Conservation (phyloP, 192 early-diverging fungal genomes). For the Coemansia sp. region DNA sequence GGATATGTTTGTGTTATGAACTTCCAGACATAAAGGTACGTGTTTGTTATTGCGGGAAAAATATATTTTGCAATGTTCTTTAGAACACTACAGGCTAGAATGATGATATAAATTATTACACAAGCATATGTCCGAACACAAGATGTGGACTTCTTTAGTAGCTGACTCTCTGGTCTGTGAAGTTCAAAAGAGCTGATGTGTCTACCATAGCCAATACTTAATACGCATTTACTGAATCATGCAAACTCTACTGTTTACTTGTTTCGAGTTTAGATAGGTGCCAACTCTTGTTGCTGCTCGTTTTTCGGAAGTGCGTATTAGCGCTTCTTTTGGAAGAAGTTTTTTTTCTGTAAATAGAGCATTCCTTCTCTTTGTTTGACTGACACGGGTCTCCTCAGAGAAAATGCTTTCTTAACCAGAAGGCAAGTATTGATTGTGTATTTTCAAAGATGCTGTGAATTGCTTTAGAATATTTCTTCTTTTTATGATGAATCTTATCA, state of each 20-base stretch:
- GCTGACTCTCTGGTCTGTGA: constrained; percentile 25
- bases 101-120: constrained; percentile 38
- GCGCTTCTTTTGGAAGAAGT: background rate
- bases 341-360: background rate
- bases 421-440: constrained; percentile 21
- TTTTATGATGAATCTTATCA: constrained; percentile 51
- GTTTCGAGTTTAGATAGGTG: background rate
- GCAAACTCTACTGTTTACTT: background rate
- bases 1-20: background rate
- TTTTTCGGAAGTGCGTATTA: background rate
- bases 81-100: constrained; percentile 3
- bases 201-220: background rate
- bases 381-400: background rate
- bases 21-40: background rate
- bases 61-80: background rate
- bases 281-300: background rate
- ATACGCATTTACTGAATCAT: background rate
- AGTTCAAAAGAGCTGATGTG: too few species aligned
- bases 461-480: background rate
- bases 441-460: background rate
- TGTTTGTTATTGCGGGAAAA: background rate
- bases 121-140: constrained; percentile 58
- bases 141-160: constrained; percentile 34
- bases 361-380: background rate
- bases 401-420: background rate